A percentile compares a stretch with the other conserved stretches of the same genome.
Evolutionary conservation across 1,284 basidiomycete genomes (phyloP).

Genomic region (Ceratobasidium sp.): DNA sequence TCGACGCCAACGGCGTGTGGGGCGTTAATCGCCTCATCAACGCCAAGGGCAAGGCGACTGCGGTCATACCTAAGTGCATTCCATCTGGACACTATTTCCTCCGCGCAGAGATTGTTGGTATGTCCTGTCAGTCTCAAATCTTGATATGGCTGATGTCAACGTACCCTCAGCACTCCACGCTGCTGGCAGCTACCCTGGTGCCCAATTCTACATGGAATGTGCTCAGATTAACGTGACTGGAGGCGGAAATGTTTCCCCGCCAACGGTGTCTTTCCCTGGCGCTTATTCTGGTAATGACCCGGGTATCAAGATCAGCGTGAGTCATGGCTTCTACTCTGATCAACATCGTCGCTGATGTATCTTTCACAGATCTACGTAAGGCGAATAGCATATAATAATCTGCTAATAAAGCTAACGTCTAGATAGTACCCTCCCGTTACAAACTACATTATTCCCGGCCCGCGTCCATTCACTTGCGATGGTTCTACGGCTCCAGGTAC

Average conservation of each 20-base stretch:
- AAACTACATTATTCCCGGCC: constrained; percentile 44
- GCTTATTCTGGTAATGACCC: constrained; percentile 72
- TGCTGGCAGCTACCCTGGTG: constrained; percentile 32
- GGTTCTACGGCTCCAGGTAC: constrained; percentile 30
- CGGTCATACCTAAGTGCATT: constrained; percentile 44
- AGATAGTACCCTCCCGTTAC: constrained; percentile 35
- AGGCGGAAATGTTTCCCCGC: constrained; percentile 50
- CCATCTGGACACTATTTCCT: constrained; percentile 43
- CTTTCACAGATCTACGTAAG: constrained; percentile 38
- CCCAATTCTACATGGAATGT: constrained; percentile 45
- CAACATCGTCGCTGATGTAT: background rate
- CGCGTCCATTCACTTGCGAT: constrained; percentile 47
- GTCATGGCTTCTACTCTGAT: background rate
- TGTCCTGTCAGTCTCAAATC: background rate
- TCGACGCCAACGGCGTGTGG: constrained; percentile 51
- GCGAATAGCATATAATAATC: background rate
- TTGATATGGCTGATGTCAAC: too few relatives aligned
- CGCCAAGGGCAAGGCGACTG: constrained; percentile 35
- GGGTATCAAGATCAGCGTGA: constrained; percentile 61
- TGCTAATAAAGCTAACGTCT: background rate
- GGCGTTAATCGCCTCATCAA: constrained; percentile 29
- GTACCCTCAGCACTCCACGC: constrained; percentile 17
- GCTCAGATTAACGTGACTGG: constrained; percentile 49
- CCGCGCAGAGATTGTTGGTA: constrained; percentile 43
- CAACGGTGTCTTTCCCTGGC: constrained; percentile 73